Conservation (phyloP, 2,329 filamentous ascomycete genomes). For the Cytospora piceicola region DNA sequence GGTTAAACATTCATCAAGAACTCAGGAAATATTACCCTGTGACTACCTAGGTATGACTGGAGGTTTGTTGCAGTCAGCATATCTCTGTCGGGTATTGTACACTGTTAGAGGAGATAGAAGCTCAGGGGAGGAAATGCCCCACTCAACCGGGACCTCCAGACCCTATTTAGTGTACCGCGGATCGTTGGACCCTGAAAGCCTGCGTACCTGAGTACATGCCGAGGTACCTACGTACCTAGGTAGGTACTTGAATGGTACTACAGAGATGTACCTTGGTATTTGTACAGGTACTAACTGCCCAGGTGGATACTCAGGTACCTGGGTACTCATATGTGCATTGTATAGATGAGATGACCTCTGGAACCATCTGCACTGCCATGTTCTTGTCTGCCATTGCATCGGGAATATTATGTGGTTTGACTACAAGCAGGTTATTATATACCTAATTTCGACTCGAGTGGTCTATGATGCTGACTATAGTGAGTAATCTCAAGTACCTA, state of each 20-base stretch:
- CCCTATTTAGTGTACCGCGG: neutral
- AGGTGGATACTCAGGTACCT: no score
- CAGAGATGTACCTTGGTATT: neutral
- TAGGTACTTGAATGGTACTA: neutral
- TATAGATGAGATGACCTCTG: neutral
- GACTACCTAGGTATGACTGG: neutral
- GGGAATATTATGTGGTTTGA: neutral
- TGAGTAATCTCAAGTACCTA: constrained; percentile 10
- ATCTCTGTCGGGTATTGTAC: neutral
- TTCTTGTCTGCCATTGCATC: neutral
- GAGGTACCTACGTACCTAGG: neutral
- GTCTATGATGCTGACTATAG: neutral
- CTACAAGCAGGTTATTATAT: constrained; percentile 6
- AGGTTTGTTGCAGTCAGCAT: neutral
- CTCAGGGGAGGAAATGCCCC: neutral
- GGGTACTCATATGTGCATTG: neutral
- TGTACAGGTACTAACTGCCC: no score
- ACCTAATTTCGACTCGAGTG: constrained; percentile 8
- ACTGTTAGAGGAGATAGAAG: neutral
- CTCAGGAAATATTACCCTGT: neutral
- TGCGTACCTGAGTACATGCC: neutral
- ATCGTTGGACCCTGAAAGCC: neutral
- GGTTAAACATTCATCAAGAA: no score
- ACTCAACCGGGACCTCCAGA: neutral
- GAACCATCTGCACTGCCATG: neutral